phyloP scores from a whole-genome alignment of 1,284 basidiomycete species.

The Trametes sp. region DNA sequence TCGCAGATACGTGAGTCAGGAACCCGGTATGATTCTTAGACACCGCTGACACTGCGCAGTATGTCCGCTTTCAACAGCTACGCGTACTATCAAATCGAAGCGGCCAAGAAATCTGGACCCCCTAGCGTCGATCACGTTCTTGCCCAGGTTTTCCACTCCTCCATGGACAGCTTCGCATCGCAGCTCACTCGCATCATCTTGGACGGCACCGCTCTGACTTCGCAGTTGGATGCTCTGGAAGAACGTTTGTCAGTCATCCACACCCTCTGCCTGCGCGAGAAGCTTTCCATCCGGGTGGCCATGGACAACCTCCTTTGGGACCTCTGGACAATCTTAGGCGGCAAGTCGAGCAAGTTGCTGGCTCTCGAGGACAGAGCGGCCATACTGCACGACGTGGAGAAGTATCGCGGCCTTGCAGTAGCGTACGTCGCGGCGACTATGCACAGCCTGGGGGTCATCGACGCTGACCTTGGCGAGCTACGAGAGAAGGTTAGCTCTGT shows the following conservation, averaged over 20 bases:
- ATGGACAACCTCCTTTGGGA: conserved; percentile 1
- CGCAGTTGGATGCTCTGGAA: background rate
- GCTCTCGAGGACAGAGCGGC: background rate
- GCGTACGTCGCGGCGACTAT: background rate
- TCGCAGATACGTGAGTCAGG: background rate
- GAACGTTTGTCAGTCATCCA: background rate
- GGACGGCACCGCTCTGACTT: background rate
- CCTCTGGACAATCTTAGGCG: background rate
- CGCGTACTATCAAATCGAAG: background rate
- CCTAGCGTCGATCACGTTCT: background rate
- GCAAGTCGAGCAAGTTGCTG: background rate
- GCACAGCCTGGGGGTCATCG: background rate
- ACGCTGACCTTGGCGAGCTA: background rate
- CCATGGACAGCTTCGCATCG: background rate
- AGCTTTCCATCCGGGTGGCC: background rate
- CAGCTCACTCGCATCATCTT: background rate
- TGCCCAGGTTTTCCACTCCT: background rate
- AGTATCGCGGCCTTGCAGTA: background rate
- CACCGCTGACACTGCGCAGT: background rate
- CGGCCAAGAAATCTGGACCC: background rate
- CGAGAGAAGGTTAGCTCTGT: background rate
- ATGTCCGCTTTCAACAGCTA: background rate
- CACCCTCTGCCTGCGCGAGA: background rate
- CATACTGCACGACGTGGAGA: background rate
- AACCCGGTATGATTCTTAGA: background rate